Evolutionary conservation across 768 basidiomycete genomes (phyloP), one percentile per base, ranked within the genome.

Genomic region (Amyloporia xantha): DNA sequence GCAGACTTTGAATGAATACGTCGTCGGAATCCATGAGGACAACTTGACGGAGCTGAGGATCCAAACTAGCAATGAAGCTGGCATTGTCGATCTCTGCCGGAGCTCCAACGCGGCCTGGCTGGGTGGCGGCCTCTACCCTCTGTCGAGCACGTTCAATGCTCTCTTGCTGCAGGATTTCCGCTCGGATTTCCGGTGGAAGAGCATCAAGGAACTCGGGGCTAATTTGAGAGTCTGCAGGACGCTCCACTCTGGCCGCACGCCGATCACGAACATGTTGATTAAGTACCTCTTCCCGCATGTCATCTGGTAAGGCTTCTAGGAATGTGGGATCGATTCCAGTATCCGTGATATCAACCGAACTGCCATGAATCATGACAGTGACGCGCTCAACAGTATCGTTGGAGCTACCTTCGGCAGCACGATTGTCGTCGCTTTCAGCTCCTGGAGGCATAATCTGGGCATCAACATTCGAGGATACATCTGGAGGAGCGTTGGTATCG

Each of bases 251-350:
- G 3, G 91, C 82, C 10, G 88, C 82, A 35, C 86, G 83, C 52
- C 85, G 90, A 58, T 98, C 96, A 7, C 93, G 84, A 57, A 97
- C 83, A 61, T 99, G 95, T 61, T 99, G 96, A 59, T 94, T 93
- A 46, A 99, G 75, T 28, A 99, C 92, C 62, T 99, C 96, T 62
- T 96, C 95, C 44, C 96, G 82, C 86, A 99, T 98, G 56, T 98
- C 95, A 62, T 99, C 96, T 0, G 96, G 96, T 7, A 99, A 70
- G 21, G 96, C 96, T 68, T 97, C 93, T 49, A 99, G 72, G 77
- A 99, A 99, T 4, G 91, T 93, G 2, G 94, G 91, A 63, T 99
- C 96, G 61, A 99, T 97, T 4, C 96, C 96, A 30, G 93, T 95
- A 59, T 98, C 93, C 2, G 96, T 99, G 63, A 99, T 99, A 62